Evolutionary conservation across 495 filamentous ascomycete species (phyloP).

Genomic region (Parathielavia appendiculata): DNA sequence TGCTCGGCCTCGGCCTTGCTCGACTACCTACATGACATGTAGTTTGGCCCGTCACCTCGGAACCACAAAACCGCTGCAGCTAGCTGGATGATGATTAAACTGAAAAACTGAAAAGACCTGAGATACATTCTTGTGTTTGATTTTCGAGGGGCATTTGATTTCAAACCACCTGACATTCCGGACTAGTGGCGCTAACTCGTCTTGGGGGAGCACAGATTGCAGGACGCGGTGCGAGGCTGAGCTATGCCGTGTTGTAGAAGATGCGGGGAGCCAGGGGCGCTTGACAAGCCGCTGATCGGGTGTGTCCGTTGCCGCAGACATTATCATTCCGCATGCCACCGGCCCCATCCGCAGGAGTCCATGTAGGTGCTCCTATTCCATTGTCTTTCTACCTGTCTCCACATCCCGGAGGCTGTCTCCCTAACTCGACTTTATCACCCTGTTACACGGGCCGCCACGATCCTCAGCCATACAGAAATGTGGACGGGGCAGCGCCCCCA

Average conservation of each 20-base stretch:
- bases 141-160: slow-evolving; percentile 14
- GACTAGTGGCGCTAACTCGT: slow-evolving; percentile 11
- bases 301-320: slow-evolving; percentile 9
- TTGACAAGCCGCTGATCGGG: slow-evolving; percentile 11
- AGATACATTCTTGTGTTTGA: slow-evolving; percentile 22
- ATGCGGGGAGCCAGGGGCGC: slow-evolving; percentile 8
- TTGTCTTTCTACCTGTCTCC: neutral
- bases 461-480: slow-evolving; percentile 1
- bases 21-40: too few species aligned
- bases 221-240: slow-evolving; percentile 7
- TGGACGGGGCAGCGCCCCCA: slow-evolving; percentile 3
- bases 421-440: slow-evolving; percentile 1
- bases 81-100: slow-evolving; percentile 28
- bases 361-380: slow-evolving; percentile 8
- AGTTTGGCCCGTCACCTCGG: slow-evolving; percentile 11
- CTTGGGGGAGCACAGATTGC: neutral
- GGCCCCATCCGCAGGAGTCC: slow-evolving; percentile 8
- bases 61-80: slow-evolving; percentile 35
- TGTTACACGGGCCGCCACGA: neutral
- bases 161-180: neutral
- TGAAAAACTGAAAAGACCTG: slow-evolving; percentile 40
- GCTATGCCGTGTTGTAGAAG: slow-evolving; percentile 11
- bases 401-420: slow-evolving; percentile 1
- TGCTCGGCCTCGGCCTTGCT: slow-evolving; percentile 9
- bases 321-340: slow-evolving; percentile 17